A percentile compares a stretch with the other conserved stretches of the same genome.
phyloP scores from a whole-genome alignment of 2,329 filamentous ascomycete genomes.

The Venturia effusa region DNA sequence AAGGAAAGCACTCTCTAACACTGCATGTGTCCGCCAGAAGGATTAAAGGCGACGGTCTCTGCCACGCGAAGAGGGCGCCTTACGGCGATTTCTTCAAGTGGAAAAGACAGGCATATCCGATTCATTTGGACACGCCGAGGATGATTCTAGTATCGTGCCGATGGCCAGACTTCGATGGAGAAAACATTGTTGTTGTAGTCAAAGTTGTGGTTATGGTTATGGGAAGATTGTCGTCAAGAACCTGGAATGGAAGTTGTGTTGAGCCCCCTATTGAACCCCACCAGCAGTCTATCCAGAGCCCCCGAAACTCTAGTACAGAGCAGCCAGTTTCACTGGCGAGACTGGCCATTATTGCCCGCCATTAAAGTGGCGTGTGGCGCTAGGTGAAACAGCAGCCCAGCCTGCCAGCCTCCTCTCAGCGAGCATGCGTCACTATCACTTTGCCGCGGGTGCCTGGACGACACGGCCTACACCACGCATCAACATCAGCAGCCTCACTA shows the following conservation, averaged over 20 bases:
- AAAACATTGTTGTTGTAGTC: too few relatives aligned
- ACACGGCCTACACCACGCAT: neutral
- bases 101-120: too few relatives aligned
- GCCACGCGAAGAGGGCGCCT: neutral
- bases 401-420: neutral
- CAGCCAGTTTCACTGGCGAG: neutral
- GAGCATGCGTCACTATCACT: neutral
- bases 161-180: too few relatives aligned
- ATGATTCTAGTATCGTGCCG: too few relatives aligned
- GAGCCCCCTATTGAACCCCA: neutral
- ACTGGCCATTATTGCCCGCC: neutral
- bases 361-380: neutral
- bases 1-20: too few relatives aligned
- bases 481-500: neutral
- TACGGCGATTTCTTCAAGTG: too few relatives aligned
- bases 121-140: too few relatives aligned
- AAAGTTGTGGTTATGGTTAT: neutral
- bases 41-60: neutral
- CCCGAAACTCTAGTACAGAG: neutral
- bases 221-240: neutral
- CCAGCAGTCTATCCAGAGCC: neutral
- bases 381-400: neutral
- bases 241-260: neutral
- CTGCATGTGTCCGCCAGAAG: neutral
- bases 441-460: neutral